These are phyloP conservation scores for Leccinum pachyderme DNA, from an alignment of 1,284 basidiomycete species.

Conservation along the genomic window DNA sequence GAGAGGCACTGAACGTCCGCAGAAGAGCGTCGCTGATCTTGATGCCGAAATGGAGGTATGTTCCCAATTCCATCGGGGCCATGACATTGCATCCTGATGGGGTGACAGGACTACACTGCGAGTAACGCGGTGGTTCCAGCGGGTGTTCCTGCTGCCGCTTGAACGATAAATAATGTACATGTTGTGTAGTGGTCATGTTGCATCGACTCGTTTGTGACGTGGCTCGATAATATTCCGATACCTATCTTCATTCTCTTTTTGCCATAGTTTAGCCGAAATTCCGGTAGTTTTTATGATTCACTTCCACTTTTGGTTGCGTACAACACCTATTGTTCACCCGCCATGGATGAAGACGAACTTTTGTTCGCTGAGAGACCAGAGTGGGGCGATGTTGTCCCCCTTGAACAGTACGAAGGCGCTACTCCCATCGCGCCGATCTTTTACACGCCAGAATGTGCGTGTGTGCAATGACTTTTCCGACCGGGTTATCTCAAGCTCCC, in stretches of 20 bases:
- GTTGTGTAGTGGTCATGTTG: slow-evolving; percentile 10
- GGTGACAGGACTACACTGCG: slow-evolving; percentile 65
- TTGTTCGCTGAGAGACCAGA: slow-evolving; percentile 65
- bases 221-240: slow-evolving; percentile 24
- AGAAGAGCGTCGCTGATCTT: slow-evolving; percentile 70
- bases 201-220: slow-evolving; percentile 12
- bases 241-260: slow-evolving; percentile 15
- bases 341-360: slow-evolving; percentile 16
- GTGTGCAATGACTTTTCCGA: slow-evolving; percentile 3
- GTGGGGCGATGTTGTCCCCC: slow-evolving; percentile 78
- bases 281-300: background rate
- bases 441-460: slow-evolving; percentile 83
- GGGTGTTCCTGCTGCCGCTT: slow-evolving; percentile 35
- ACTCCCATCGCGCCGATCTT: slow-evolving; percentile 86
- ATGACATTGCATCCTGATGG: background rate
- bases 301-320: slow-evolving; percentile 1
- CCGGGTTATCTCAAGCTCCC: slow-evolving; percentile 7
- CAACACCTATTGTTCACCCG: background rate
- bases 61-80: background rate
- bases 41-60: slow-evolving; percentile 84
- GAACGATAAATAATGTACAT: slow-evolving; percentile 3
- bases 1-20: slow-evolving; percentile 63
- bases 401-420: slow-evolving; percentile 78
- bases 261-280: slow-evolving; percentile 22
- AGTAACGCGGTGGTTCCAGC: slow-evolving; percentile 45